Base-by-base conservation (phyloP, 257 asterid species). In the Capsicum rhomboideum region DNA sequence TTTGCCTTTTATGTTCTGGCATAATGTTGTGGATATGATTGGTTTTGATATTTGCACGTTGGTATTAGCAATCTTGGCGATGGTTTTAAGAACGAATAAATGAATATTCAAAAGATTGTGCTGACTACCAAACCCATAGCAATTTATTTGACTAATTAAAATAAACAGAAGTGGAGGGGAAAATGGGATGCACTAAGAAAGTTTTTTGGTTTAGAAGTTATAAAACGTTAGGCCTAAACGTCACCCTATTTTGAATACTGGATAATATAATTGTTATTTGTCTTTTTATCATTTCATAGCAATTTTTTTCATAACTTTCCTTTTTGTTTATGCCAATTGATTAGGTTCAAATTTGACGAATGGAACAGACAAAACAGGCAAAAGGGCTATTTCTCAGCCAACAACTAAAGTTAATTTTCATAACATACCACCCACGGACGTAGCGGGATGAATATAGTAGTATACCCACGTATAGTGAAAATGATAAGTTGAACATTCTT, bases 31-130 rank as follows among this genome's bases (percentile, higher is more conserved):
- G 49, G 50, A 10, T 13, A 10, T 46, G 50, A 46, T 46, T 10
- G 50, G 50, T 46, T 46, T 46, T 46, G 13, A 46, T 9, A 46
- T 8, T 49, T 49, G 53, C 53, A 49, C 16, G 16, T 49, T 49
- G 5, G 16, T 49, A 10, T 49, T 49, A 16, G 16, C 53, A 10
- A 11, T 49, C 14, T 10, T 46, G 13, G 52, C 4, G 52, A 46
- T 49, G 53, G 0, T 49, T 4, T 12, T 49, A 40, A 40, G 44
- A 2, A 40, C 10, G 1, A 8, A 9, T 9, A 49, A 49, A 50
- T 50, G 55, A 50, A 50, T 50, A 84, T 63, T 69, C 84, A 87
- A 85, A 80, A 63, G 85, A 84, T 86, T 75, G 21, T 84, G 58
- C 71, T 54, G 75, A 79, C 84, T 82, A 82, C 82, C 86, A 84